Evolutionary conservation across 345 rosid genomes (phyloP).

Genomic region (Triadica sebifera): DNA sequence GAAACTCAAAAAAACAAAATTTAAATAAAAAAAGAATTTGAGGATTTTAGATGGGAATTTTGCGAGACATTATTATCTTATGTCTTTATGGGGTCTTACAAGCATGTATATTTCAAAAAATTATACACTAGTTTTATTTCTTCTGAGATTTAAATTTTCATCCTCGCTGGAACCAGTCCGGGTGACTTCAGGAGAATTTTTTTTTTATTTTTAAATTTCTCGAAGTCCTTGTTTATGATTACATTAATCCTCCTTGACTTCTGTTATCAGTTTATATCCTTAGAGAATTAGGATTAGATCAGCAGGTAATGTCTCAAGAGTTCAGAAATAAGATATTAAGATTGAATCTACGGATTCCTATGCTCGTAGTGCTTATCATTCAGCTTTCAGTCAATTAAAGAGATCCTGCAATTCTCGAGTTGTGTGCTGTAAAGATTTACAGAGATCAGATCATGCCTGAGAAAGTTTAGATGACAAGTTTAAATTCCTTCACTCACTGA

Average conservation of each 20-base stretch:
- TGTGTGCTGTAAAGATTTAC: neutral
- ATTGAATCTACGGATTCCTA: neutral
- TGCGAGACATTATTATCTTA: neutral
- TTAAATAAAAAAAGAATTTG: neutral
- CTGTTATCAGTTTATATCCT: neutral
- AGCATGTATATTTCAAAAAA: neutral
- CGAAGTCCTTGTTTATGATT: neutral
- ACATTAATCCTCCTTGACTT: neutral
- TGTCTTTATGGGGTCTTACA: neutral
- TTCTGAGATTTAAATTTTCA: neutral
- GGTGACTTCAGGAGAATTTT: neutral
- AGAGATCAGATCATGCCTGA: neutral
- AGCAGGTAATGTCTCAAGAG: neutral
- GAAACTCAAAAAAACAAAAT: neutral
- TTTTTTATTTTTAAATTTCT: neutral
- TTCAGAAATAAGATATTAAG: neutral
- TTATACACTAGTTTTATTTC: neutral
- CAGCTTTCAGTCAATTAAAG: neutral
- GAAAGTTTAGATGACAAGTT: neutral
- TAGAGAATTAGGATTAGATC: neutral
- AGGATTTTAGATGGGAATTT: neutral
- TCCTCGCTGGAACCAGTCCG: neutral
- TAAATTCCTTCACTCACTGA: neutral
- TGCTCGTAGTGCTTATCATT: neutral
- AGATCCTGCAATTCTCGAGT: neutral